phyloP scores from a whole-genome alignment of 345 rosid species.

The Brassica juncea region DNA sequence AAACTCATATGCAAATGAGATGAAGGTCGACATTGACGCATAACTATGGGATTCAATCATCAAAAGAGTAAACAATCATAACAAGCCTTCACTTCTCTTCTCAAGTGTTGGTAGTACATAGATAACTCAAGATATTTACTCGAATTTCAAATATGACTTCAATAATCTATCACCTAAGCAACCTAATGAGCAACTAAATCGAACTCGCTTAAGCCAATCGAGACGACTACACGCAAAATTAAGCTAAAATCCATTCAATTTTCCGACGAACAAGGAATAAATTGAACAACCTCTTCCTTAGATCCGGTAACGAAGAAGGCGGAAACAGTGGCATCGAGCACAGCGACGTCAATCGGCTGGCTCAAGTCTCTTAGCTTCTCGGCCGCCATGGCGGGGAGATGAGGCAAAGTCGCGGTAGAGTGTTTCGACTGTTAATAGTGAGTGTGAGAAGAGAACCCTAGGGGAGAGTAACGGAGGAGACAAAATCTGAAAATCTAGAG shows the following conservation, averaged over 20 bases:
- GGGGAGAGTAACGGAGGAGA: slow-evolving; percentile 40
- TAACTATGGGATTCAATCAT: not conserved
- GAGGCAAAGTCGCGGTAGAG: slow-evolving; percentile 12
- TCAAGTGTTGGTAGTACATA: not conserved
- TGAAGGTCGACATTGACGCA: slow-evolving; percentile 5
- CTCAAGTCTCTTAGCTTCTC: slow-evolving; percentile 96
- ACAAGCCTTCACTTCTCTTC: not conserved
- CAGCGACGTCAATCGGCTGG: slow-evolving; percentile 84
- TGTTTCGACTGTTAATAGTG: slow-evolving; percentile 34
- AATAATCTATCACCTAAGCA: not conserved
- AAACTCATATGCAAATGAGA: slow-evolving; percentile 6
- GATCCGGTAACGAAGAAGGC: slow-evolving; percentile 99
- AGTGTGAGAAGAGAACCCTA: slow-evolving; percentile 55
- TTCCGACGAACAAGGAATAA: slow-evolving; percentile 12
- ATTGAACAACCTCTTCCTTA: slow-evolving; percentile 83
- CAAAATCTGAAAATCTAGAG: slow-evolving; percentile 22
- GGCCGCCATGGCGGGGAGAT: slow-evolving; percentile 75
- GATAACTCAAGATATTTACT: not conserved
- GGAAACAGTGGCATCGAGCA: slow-evolving; percentile 95
- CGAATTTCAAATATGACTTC: not conserved
- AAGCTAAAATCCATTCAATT: not conserved
- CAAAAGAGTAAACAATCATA: not conserved
- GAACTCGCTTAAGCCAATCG: slow-evolving; percentile 20
- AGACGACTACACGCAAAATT: not conserved
- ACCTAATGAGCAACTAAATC: slow-evolving; percentile 9